phyloP scores from a whole-genome alignment of 1,284 basidiomycete genomes.

The Puccinia hordei region DNA sequence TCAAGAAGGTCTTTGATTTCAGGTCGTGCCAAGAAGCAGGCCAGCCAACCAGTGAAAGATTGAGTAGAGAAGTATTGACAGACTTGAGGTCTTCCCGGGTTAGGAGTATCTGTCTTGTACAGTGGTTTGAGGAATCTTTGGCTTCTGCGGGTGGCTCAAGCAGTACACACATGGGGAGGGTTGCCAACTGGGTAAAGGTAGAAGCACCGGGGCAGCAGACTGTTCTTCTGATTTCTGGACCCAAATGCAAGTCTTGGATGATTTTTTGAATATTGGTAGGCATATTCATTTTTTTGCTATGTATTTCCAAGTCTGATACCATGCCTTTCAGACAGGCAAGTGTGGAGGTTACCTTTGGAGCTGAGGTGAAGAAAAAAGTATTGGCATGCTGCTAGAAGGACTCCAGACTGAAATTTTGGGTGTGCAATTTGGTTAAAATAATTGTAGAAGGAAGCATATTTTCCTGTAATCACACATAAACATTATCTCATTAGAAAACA shows the following conservation, averaged over 20 bases:
- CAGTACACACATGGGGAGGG: neutral
- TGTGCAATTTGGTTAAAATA: neutral
- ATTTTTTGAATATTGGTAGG: conserved; percentile 7
- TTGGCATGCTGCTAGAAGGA: conserved; percentile 12
- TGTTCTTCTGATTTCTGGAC: conserved; percentile 2
- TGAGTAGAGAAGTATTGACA: conserved; percentile 7
- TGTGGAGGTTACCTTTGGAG: neutral
- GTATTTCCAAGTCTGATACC: neutral
- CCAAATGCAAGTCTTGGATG: neutral
- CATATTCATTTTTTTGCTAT: neutral
- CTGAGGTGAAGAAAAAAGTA: conserved; percentile 1
- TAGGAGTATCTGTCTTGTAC: neutral
- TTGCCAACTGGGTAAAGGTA: neutral
- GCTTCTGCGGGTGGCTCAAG: neutral
- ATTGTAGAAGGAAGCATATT: neutral
- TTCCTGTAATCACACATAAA: no score
- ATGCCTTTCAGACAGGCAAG: neutral
- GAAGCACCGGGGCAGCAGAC: conserved; percentile 12
- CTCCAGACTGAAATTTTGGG: neutral
- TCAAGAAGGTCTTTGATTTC: conserved; percentile 19
- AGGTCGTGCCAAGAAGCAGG: neutral
- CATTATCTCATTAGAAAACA: no score
- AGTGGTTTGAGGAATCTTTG: neutral
- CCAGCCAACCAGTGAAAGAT: neutral
- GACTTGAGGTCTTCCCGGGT: neutral